These are phyloP conservation scores for Psilocybe cubensis DNA, from an alignment of 768 basidiomycete genomes.

Conservation along the genomic window DNA sequence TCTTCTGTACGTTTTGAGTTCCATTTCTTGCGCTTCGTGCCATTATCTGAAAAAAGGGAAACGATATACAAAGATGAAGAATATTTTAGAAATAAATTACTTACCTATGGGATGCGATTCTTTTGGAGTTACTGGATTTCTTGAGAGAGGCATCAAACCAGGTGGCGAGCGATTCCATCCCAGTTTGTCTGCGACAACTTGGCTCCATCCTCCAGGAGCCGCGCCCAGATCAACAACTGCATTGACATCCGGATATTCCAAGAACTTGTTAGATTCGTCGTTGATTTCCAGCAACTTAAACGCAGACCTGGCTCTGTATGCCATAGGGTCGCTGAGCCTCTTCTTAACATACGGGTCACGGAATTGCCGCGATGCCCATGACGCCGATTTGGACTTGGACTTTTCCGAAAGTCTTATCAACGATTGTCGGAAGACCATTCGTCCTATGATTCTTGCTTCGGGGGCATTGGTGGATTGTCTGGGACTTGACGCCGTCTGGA, in stretches of 20 bases:
- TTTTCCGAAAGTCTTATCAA: conserved; percentile 20
- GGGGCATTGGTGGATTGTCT: conserved; percentile 1
- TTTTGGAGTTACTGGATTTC: neutral
- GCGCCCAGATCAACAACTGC: conserved; percentile 88
- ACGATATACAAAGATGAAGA: neutral
- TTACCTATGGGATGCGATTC: neutral
- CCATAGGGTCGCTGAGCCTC: conserved; percentile 40
- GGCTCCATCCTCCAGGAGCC: conserved; percentile 94
- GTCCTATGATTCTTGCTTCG: neutral
- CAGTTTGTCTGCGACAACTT: conserved; percentile 72
- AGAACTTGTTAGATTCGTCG: conserved; percentile 53
- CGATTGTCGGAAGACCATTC: conserved; percentile 22
- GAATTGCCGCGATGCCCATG: conserved; percentile 73
- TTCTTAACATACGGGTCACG: conserved; percentile 72
- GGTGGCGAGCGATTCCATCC: conserved; percentile 42
- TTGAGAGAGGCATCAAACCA: neutral
- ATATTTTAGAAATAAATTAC: neutral
- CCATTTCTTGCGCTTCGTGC: conserved; percentile 9
- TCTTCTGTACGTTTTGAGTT: conserved; percentile 20
- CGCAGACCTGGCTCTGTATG: conserved; percentile 85
- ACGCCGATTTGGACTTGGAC: conserved; percentile 45
- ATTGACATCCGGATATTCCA: conserved; percentile 52
- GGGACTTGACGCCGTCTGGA: neutral
- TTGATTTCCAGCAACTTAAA: conserved; percentile 91
- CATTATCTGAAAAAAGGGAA: neutral